Conservation (phyloP, 2,329 filamentous ascomycete genomes). For the Xylariaceae sp. region DNA sequence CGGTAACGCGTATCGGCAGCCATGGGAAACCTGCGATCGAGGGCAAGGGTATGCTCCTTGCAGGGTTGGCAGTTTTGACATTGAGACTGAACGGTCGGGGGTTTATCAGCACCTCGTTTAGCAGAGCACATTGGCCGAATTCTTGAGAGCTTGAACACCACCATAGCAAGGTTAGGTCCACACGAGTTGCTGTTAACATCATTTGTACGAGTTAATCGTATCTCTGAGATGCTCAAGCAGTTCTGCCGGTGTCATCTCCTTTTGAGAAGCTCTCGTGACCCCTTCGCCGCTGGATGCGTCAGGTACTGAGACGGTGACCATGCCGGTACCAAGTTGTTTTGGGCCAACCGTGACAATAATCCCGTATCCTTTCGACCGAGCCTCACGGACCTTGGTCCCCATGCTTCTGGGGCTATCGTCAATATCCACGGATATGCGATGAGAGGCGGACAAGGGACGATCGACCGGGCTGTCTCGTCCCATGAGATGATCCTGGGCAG, state of each 20-base stretch:
- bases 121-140: too few species aligned
- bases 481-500: constrained; percentile 41
- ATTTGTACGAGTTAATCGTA: constrained; percentile 42
- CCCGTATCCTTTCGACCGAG: constrained; percentile 64
- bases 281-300: constrained; percentile 19
- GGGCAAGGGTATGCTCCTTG: too few species aligned
- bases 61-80: too few species aligned
- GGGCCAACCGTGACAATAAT: constrained; percentile 67
- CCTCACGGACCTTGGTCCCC: constrained; percentile 63
- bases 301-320: too few species aligned
- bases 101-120: too few species aligned
- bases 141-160: too few species aligned
- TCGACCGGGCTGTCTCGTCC: constrained; percentile 32
- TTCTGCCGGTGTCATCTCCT: constrained; percentile 36
- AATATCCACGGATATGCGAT: constrained; percentile 59
- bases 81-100: too few species aligned
- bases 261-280: constrained; percentile 20
- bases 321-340: constrained; percentile 51
- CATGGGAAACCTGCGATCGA: too few species aligned
- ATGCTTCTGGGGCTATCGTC: constrained; percentile 57
- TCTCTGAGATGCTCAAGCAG: constrained; percentile 37
- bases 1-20: too few species aligned
- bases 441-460: constrained; percentile 43
- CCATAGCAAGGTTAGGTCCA: too few species aligned
- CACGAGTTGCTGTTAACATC: too few species aligned